Base-by-base conservation (phyloP, 352 stramenopile species). In the Phytophthora boehmeriae region DNA sequence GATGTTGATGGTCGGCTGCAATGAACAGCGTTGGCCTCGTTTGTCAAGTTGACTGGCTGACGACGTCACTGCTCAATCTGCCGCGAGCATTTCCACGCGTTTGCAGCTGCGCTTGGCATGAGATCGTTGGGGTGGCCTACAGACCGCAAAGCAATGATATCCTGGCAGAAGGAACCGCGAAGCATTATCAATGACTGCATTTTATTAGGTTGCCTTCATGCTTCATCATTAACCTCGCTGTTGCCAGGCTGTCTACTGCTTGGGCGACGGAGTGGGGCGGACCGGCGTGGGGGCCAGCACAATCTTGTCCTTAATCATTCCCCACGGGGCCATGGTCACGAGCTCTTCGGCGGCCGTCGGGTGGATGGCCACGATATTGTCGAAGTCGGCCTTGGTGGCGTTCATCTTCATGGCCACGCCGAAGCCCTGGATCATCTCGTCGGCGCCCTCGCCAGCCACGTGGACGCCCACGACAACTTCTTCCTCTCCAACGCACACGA, bases 391-490 rank as follows among this genome's bases (percentile, higher is more conserved):
- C 70, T 98, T 98, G 46, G 96, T 98, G 20, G 93, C 94, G 66
- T 96, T 96, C 91, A 98, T 98, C 76, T 99, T 99, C 66, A 99
- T 89, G 4, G 97, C 97, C 4, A 99, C 93, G 30, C 85, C 97
- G 68, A 99, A 99, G 59, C 97, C 97, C 78, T 99, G 97, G 47
- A 99, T 86, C 88, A 99, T 98, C 81, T 99, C 97, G 75, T 98
- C 97, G 3, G 88, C 90, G 43, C 86, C 89, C 45, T 97, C 87
- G 52, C 95, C 97, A 57, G 97, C 92, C 38, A 98, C 77, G 77
- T 99, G 97, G 2, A 99, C 75, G 35, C 97, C 97, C 35, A 99
- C 94, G 23, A 99, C 96, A 14, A 78, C 85, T 70, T 98, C 91
- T 27, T 93, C 54, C 46, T 77, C 55, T 32, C 90, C 92, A 16